phyloP scores from a whole-genome alignment of 1,284 basidiomycete genomes.

The Naganishia sp. region DNA sequence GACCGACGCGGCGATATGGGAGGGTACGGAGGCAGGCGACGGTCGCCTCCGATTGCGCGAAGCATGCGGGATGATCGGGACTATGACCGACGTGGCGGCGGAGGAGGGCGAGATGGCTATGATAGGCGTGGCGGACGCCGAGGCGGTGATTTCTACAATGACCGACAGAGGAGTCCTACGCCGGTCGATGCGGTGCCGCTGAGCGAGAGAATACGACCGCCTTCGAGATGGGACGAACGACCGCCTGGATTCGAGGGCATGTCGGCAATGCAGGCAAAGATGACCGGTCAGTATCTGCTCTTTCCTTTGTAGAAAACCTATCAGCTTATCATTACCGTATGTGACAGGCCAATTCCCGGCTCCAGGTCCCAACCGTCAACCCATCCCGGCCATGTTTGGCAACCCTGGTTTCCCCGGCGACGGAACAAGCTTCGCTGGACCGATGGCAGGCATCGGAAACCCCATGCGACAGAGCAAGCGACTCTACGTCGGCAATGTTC shows the following conservation, averaged over 20 bases:
- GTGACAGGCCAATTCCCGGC: slow-evolving; percentile 33
- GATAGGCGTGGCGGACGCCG: slow-evolving; percentile 48
- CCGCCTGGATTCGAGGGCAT: slow-evolving; percentile 94
- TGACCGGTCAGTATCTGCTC: slow-evolving; percentile 68
- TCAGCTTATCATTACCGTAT: neutral
- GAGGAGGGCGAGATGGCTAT: slow-evolving; percentile 48
- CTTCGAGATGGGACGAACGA: slow-evolving; percentile 87
- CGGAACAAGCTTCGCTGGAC: slow-evolving; percentile 18
- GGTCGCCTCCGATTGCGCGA: slow-evolving; percentile 24
- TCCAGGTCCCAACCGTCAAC: slow-evolving; percentile 36
- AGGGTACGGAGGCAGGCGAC: slow-evolving; percentile 22
- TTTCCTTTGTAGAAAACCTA: no score
- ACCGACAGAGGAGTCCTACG: slow-evolving; percentile 81
- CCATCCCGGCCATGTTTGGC: slow-evolving; percentile 56
- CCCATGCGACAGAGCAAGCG: slow-evolving; percentile 88
- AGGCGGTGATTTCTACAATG: slow-evolving; percentile 62
- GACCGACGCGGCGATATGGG: slow-evolving; percentile 28
- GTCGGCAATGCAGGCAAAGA: slow-evolving; percentile 91
- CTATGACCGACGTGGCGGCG: slow-evolving; percentile 22
- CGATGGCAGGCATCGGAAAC: slow-evolving; percentile 63
- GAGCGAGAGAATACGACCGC: slow-evolving; percentile 79
- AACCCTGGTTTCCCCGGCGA: slow-evolving; percentile 64
- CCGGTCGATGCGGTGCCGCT: slow-evolving; percentile 80
- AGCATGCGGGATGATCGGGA: slow-evolving; percentile 33
- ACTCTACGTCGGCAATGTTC: slow-evolving; percentile 93